Percentiles rank a stretch among this genome's conserved stretches.
Conservation (phyloP, 2,329 filamentous ascomycete genomes). For the Stachybotrys echinatus region DNA sequence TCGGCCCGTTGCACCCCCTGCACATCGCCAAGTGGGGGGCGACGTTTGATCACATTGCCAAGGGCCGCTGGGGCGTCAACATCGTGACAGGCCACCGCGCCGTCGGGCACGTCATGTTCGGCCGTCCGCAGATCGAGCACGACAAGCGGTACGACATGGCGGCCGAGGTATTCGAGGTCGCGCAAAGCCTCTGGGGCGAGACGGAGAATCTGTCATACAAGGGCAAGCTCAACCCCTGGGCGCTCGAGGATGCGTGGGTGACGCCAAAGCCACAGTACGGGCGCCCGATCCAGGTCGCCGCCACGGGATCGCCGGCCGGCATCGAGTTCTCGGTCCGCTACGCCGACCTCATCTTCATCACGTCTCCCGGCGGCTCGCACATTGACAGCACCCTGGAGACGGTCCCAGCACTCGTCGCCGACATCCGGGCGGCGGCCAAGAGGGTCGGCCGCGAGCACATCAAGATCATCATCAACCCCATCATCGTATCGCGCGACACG, state of each 20-base stretch:
- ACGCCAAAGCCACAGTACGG: background rate
- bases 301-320: background rate
- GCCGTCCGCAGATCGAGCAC: background rate
- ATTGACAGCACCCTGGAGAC: background rate
- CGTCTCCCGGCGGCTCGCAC: background rate
- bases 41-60: background rate
- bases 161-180: background rate
- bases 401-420: background rate
- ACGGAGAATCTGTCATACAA: background rate
- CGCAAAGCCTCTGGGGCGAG: background rate
- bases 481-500: background rate
- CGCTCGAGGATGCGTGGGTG: background rate
- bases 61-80: background rate
- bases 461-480: background rate
- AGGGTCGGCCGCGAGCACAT: background rate
- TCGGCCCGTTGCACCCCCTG: background rate
- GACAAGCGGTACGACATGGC: background rate
- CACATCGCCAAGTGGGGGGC: background rate
- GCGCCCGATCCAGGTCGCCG: background rate
- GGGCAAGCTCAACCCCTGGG: background rate
- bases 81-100: background rate
- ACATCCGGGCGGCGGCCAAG: background rate
- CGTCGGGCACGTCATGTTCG: background rate
- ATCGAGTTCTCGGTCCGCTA: background rate
- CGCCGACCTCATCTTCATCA: background rate